These are phyloP conservation scores for Linnemannia exigua DNA, from an alignment of 192 early-diverging fungal genomes.

Conservation along the genomic window DNA sequence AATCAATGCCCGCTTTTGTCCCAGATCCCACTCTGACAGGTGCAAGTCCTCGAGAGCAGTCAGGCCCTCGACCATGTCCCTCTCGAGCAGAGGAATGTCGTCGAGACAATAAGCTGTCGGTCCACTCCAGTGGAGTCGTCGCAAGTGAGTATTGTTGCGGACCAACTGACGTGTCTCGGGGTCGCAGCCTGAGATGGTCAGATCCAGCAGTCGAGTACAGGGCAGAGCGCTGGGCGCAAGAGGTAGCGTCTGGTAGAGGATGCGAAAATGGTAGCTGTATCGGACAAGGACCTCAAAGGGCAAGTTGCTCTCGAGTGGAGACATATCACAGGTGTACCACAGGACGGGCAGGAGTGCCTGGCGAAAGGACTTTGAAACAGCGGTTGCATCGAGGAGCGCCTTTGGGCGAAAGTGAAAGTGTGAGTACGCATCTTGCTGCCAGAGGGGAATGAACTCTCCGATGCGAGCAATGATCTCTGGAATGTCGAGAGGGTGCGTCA, in stretches of 20 bases:
- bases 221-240: conserved; percentile 4
- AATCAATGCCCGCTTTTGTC: background rate
- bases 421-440: background rate
- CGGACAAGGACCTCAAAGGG: background rate
- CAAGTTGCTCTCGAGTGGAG: background rate
- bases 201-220: conserved; percentile 13
- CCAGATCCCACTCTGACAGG: conserved; percentile 16
- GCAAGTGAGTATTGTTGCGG: background rate
- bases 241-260: background rate
- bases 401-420: background rate
- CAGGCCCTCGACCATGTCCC: background rate
- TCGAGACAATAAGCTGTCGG: background rate
- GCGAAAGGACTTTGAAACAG: conserved; percentile 7
- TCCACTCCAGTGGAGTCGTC: background rate
- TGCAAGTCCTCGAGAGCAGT: background rate
- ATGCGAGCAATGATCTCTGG: conserved; percentile 23
- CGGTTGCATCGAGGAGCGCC: background rate
- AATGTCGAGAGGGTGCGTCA: conserved; percentile 22
- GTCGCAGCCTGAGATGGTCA: conserved; percentile 5
- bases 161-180: background rate
- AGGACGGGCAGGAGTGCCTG: conserved; percentile 13
- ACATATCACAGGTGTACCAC: conserved; percentile 9
- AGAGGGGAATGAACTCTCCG: conserved; percentile 34
- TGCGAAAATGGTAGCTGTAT: conserved; percentile 8
- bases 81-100: background rate